Percentiles rank a stretch among this genome's conserved stretches.
phyloP scores from a whole-genome alignment of 805 yeast genomes.

The Tetrapisispora phaffii region DNA sequence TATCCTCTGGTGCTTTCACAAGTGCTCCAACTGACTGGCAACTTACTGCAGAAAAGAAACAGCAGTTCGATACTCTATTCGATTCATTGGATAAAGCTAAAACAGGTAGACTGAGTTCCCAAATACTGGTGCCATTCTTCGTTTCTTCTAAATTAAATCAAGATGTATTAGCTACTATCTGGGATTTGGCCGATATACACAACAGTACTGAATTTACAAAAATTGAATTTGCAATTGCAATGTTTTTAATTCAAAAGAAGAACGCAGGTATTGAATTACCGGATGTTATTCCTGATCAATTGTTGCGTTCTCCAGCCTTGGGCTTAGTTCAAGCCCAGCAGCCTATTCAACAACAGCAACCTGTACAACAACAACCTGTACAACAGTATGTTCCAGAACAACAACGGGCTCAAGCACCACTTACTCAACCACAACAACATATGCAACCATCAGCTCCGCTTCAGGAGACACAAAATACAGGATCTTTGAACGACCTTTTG shows the following conservation, averaged over 20 bases:
- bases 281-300: slow-evolving; percentile 57
- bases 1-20: slow-evolving; percentile 27
- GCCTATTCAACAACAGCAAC: slow-evolving; percentile 4
- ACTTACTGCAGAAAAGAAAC: slow-evolving; percentile 56
- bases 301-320: slow-evolving; percentile 35
- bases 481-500: slow-evolving; percentile 58
- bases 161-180: slow-evolving; percentile 73
- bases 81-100: slow-evolving; percentile 61
- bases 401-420: not conserved
- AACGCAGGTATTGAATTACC: slow-evolving; percentile 75
- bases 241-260: slow-evolving; percentile 82
- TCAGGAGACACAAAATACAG: slow-evolving; percentile 26
- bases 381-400: slow-evolving; percentile 34
- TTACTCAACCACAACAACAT: not conserved
- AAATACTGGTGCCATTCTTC: slow-evolving; percentile 78
- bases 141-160: slow-evolving; percentile 81
- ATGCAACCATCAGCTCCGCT: not conserved
- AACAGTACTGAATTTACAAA: slow-evolving; percentile 74
- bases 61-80: slow-evolving; percentile 72
- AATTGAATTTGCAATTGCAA: slow-evolving; percentile 84
- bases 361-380: slow-evolving; percentile 8
- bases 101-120: slow-evolving; percentile 57
- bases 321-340: slow-evolving; percentile 14
- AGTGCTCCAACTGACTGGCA: slow-evolving; percentile 50
- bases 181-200: slow-evolving; percentile 91